Base-by-base conservation (phyloP, 371 early-diverging fungal genomes). In the Syncephalastrum sp. region DNA sequence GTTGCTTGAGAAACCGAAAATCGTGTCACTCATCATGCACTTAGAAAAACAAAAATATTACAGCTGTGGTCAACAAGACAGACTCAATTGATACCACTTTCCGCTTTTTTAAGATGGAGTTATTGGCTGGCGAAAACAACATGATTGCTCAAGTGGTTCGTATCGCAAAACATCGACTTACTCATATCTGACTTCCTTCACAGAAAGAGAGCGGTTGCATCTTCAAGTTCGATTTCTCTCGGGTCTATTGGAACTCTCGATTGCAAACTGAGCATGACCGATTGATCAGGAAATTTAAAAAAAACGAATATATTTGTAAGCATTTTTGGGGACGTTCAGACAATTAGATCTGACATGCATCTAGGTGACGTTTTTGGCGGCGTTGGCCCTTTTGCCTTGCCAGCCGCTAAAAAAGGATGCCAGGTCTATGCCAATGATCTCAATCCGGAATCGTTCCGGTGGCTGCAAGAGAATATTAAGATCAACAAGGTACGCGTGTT, bases 181-280 rank as follows among this genome's bases (percentile, higher is more conserved):
- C 8, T 2, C 38, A 10, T 33, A 8, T 27, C 27, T 46, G 24
- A 24, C 7, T 29, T 47, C 14, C 12, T 54, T 27, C 25, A 48
- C 74, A 94, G 92, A 84, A 85, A 66, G 99, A 99, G 69, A 90
- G 91, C 65, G 89, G 86, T 5, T 96, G 98, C 69, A 76, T 70
- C 50, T 99, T 98, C 77, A 77, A 83, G 53, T 94, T 99, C 61
- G 98, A 99, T 65, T 98, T 96, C 61, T 92, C 97, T 15, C 88
- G 92, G 61, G 99, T 99, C 4, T 99, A 99, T 72, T 99, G 99
- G 99, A 99, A 99, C 79, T 98, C 99, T 12, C 86, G 99, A 38
- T 86, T 99, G 42, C 97, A 97, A 59, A 82, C 86, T 0, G 99
- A 99, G 64, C 99, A 99, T 63, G 89, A 91, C 29, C 85, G 98